Percentiles rank a stretch among this genome's conserved stretches.
phyloP scores from a whole-genome alignment of 768 basidiomycete genomes.

The Boletales sp. region DNA sequence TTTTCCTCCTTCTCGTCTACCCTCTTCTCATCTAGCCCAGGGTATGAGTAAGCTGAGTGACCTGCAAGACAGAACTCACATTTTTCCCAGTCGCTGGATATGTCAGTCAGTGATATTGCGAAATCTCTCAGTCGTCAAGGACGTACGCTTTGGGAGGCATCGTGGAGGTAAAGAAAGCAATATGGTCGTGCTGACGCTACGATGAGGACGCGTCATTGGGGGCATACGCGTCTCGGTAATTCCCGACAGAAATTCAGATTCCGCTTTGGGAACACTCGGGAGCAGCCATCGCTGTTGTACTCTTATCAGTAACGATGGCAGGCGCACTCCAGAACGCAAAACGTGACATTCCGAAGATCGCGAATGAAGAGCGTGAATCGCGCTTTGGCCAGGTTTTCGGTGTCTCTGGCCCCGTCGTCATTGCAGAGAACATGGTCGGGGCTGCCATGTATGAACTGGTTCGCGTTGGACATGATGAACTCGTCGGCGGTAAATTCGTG shows the following conservation, averaged over 20 bases:
- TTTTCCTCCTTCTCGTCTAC: constrained; percentile 87
- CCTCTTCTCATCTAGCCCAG: constrained; percentile 72
- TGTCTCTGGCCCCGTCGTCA: constrained; percentile 97
- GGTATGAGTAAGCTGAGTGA: not conserved
- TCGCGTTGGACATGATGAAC: constrained; percentile 96
- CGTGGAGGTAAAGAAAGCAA: constrained; percentile 13
- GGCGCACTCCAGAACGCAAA: constrained; percentile 91
- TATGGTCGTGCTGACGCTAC: constrained; percentile 17
- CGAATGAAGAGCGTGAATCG: constrained; percentile 87
- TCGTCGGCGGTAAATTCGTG: constrained; percentile 78
- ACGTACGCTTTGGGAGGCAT: constrained; percentile 98
- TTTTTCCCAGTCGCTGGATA: constrained; percentile 93
- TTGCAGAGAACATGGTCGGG: constrained; percentile 92
- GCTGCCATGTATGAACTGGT: constrained; percentile 98
- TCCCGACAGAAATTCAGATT: constrained; percentile 22
- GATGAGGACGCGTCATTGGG: constrained; percentile 35
- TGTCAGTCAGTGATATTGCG: constrained; percentile 6
- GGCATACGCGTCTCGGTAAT: constrained; percentile 24
- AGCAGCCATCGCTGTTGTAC: not conserved
- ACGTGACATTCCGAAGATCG: constrained; percentile 80
- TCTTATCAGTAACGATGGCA: constrained; percentile 56
- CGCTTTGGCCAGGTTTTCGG: constrained; percentile 87
- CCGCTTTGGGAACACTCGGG: constrained; percentile 25
- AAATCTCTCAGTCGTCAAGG: not conserved
- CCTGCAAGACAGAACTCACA: constrained; percentile 48